phyloP scores from a whole-genome alignment of 129 eudicot genomes.

The Tanacetum coccineum region DNA sequence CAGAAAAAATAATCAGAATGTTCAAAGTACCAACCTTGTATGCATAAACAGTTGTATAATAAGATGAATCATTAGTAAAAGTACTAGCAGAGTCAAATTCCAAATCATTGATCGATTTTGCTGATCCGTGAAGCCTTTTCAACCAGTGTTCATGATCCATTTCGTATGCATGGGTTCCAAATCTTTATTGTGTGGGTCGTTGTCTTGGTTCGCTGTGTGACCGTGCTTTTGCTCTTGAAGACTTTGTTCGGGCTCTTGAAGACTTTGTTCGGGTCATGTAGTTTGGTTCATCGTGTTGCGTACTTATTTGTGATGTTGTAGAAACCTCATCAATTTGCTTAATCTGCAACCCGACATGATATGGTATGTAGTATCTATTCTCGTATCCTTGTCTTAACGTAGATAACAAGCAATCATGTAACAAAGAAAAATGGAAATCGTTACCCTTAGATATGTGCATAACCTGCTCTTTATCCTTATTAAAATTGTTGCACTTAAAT shows the following conservation, averaged over 20 bases:
- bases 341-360: no score
- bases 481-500: no score
- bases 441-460: no score
- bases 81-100: constrained; percentile 6
- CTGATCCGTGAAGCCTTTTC: constrained; percentile 32
- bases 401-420: no score
- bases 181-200: constrained; percentile 45
- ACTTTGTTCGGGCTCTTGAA: no score
- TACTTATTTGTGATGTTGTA: constrained; percentile 20
- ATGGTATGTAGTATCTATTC: no score
- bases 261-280: constrained; percentile 71
- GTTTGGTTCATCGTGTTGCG: constrained; percentile 33
- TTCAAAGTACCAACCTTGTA: constrained; percentile 22
- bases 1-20: background rate
- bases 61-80: constrained; percentile 21
- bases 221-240: constrained; percentile 61
- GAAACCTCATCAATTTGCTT: constrained; percentile 28
- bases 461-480: no score
- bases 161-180: constrained; percentile 20
- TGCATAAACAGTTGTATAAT: constrained; percentile 29
- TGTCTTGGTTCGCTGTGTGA: constrained; percentile 69
- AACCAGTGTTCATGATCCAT: constrained; percentile 37
- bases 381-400: no score
- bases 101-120: constrained; percentile 32
- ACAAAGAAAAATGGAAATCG: no score